A percentile compares a stretch with the other conserved stretches of the same genome.
Evolutionary conservation across 306 rosid genomes (phyloP).

Genomic region (Cicer cuneatum): DNA sequence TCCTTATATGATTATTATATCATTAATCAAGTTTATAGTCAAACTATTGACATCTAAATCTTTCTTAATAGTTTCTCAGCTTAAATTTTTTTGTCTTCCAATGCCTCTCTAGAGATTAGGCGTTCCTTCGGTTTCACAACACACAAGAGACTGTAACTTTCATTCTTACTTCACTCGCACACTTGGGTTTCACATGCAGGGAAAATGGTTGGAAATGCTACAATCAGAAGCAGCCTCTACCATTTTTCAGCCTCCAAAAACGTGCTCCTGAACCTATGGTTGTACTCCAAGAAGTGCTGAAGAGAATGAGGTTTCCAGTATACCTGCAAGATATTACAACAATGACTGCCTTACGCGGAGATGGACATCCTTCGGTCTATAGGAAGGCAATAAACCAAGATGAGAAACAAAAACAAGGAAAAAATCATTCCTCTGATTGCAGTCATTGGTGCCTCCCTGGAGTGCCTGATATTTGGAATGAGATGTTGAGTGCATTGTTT

Average conservation of each 20-base stretch:
- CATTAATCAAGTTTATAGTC: neutral
- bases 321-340: slow-evolving; percentile 86
- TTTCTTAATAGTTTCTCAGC: neutral
- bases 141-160: no score
- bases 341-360: slow-evolving; percentile 79
- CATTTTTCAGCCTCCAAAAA: slow-evolving; percentile 65
- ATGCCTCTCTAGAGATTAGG: neutral
- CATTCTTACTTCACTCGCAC: neutral
- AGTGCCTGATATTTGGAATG: slow-evolving; percentile 96
- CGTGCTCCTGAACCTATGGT: slow-evolving; percentile 73
- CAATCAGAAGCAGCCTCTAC: slow-evolving; percentile 80
- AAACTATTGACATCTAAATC: neutral
- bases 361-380: slow-evolving; percentile 92
- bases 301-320: slow-evolving; percentile 85
- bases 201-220: slow-evolving; percentile 94
- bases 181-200: slow-evolving; percentile 50
- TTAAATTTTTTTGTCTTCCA: neutral
- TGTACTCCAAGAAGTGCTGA: slow-evolving; percentile 74
- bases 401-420: slow-evolving; percentile 61
- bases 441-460: slow-evolving; percentile 99
- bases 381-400: slow-evolving; percentile 59
- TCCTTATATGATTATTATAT: neutral
- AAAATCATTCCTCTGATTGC: slow-evolving; percentile 81
- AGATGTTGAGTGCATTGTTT: slow-evolving; percentile 74
- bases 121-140: no score